phyloP scores from a whole-genome alignment of 805 yeast species.

The Candida cerambycidarum region DNA sequence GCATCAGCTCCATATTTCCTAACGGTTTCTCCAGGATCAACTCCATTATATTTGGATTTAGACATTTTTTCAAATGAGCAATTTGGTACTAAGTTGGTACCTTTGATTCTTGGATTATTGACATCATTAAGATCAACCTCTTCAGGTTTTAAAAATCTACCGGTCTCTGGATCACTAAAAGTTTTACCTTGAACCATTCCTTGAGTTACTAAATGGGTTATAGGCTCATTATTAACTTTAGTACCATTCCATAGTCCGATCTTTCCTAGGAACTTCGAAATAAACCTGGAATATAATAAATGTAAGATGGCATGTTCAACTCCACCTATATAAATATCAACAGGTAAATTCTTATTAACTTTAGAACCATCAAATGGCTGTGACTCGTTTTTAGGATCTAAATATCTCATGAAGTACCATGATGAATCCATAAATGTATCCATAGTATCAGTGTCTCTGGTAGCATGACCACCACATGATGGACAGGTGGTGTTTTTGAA shows the following conservation, averaged over 20 bases:
- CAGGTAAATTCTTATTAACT: slow-evolving; percentile 56
- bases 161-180: slow-evolving; percentile 65
- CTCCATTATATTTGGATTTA: slow-evolving; percentile 92
- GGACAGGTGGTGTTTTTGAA: slow-evolving; percentile 82
- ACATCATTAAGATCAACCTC: slow-evolving; percentile 55
- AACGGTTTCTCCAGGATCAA: slow-evolving; percentile 81
- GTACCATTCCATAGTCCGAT: slow-evolving; percentile 70
- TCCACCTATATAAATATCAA: slow-evolving; percentile 91
- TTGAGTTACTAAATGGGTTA: slow-evolving; percentile 77
- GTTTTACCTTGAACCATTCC: slow-evolving; percentile 99
- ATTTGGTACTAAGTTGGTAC: slow-evolving; percentile 50
- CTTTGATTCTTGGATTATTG: slow-evolving; percentile 44
- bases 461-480: slow-evolving; percentile 58
- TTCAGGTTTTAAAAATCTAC: slow-evolving; percentile 74
- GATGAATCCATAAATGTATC: slow-evolving; percentile 98
- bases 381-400: slow-evolving; percentile 64
- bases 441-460: slow-evolving; percentile 96
- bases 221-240: slow-evolving; percentile 69
- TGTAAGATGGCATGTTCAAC: slow-evolving; percentile 96
- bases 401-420: slow-evolving; percentile 88
- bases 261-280: slow-evolving; percentile 72
- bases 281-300: slow-evolving; percentile 79
- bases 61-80: slow-evolving; percentile 90
- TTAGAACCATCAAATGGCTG: slow-evolving; percentile 47
- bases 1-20: slow-evolving; percentile 86